These are phyloP conservation scores for Xylaria sp. DNA, from an alignment of 2,329 filamentous ascomycete genomes.

Conservation along the genomic window DNA sequence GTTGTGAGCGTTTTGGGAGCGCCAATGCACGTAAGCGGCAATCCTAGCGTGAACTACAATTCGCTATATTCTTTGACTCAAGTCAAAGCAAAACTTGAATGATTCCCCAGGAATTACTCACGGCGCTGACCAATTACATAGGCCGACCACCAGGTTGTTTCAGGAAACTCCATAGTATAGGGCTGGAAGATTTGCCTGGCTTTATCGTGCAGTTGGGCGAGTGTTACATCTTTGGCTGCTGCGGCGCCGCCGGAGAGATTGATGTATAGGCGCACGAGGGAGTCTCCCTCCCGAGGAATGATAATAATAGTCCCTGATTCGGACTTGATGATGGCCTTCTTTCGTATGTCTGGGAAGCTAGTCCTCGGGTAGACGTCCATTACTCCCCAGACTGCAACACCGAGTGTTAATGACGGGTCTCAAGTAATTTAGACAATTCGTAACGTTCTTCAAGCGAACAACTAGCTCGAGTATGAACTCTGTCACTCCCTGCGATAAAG, in stretches of 20 bases:
- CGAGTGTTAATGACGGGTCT: neutral
- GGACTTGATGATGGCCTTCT: constrained; percentile 66
- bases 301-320: constrained; percentile 67
- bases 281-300: constrained; percentile 69
- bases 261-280: constrained; percentile 71
- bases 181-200: constrained; percentile 65
- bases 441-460: too few species aligned
- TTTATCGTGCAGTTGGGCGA: constrained; percentile 64
- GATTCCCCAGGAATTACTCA: constrained; percentile 58
- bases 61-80: neutral
- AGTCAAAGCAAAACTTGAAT: neutral
- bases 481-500: neutral
- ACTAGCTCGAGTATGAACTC: neutral
- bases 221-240: constrained; percentile 62
- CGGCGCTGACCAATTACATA: constrained; percentile 70
- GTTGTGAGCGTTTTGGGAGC: neutral
- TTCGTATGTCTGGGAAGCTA: constrained; percentile 71
- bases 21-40: neutral
- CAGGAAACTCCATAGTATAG: constrained; percentile 64
- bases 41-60: neutral
- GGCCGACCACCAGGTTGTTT: constrained; percentile 71
- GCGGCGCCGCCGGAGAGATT: constrained; percentile 62
- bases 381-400: constrained; percentile 35
- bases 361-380: constrained; percentile 67
- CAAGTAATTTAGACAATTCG: neutral